Percentiles rank a stretch among this genome's conserved stretches.
phyloP scores from a whole-genome alignment of 768 basidiomycete genomes.

The Russula lepida region DNA sequence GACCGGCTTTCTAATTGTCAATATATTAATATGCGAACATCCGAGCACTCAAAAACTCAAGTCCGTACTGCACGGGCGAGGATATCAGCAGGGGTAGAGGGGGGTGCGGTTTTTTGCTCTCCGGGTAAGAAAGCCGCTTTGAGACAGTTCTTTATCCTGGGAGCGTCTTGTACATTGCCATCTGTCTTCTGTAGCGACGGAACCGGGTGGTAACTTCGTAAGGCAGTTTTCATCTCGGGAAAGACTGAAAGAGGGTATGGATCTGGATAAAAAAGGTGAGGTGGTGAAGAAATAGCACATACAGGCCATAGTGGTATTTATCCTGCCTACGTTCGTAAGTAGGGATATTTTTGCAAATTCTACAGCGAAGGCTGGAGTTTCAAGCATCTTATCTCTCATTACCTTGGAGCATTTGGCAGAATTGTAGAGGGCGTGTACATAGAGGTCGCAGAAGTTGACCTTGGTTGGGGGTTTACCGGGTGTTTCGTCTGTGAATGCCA shows the following conservation, averaged over 20 bases:
- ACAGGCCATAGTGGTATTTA: slow-evolving; percentile 91
- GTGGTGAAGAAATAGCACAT: slow-evolving; percentile 27
- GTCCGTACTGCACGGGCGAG: slow-evolving; percentile 52
- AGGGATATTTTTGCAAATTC: slow-evolving; percentile 80
- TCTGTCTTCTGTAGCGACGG: slow-evolving; percentile 83
- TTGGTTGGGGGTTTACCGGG: slow-evolving; percentile 37
- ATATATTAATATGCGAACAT: slow-evolving; percentile 10
- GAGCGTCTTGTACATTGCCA: slow-evolving; percentile 84
- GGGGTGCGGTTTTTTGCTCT: slow-evolving; percentile 56
- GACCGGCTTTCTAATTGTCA: slow-evolving; percentile 41
- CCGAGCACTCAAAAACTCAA: slow-evolving; percentile 6
- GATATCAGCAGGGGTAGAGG: slow-evolving; percentile 70
- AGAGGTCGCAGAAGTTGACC: slow-evolving; percentile 76
- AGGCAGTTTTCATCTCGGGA: slow-evolving; percentile 87
- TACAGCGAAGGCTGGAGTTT: slow-evolving; percentile 66
- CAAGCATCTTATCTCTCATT: slow-evolving; percentile 80
- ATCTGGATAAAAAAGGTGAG: slow-evolving; percentile 11
- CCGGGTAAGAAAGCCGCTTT: slow-evolving; percentile 70
- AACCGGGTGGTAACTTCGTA: slow-evolving; percentile 86
- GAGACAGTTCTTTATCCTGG: slow-evolving; percentile 84
- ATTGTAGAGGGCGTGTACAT: slow-evolving; percentile 71
- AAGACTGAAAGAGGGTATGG: slow-evolving; percentile 47
- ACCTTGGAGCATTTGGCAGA: slow-evolving; percentile 83
- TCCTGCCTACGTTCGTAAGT: slow-evolving; percentile 81
- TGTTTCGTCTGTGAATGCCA: slow-evolving; percentile 63